Conservation (phyloP, 2,329 filamentous ascomycete genomes). For the Aspergillus tamarii region DNA sequence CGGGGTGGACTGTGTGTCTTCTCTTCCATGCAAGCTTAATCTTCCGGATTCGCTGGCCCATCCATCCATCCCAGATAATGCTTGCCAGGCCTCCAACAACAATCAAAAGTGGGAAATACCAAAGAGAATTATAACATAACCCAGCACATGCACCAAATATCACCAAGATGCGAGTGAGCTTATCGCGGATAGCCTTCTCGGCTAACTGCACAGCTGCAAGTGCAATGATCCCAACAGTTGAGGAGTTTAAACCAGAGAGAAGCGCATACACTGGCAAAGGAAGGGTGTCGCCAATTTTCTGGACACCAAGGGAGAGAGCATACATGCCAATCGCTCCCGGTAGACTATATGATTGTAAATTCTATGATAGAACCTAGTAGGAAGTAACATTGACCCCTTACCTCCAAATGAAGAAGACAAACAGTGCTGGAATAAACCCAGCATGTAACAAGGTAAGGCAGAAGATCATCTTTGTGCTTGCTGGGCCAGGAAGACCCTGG, state of each 20-base stretch:
- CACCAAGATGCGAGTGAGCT: conserved; percentile 64
- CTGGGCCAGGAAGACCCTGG: conserved; percentile 70
- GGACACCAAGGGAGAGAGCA: conserved; percentile 66
- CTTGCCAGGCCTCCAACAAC: conserved; percentile 56
- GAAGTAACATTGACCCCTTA: conserved; percentile 26
- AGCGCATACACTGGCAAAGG: conserved; percentile 68
- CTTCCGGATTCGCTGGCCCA: conserved; percentile 49
- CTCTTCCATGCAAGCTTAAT: conserved; percentile 28
- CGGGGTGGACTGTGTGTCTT: conserved; percentile 15
- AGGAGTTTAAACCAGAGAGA: conserved; percentile 71
- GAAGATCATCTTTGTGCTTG: conserved; percentile 71
- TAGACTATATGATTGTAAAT: conserved; percentile 48
- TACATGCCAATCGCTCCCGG: conserved; percentile 74
- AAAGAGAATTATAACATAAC: conserved; percentile 70
- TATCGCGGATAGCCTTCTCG: conserved; percentile 69
- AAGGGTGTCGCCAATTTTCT: conserved; percentile 60
- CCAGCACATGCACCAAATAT: conserved; percentile 67
- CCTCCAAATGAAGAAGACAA: conserved; percentile 69
- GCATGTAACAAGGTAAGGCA: conserved; percentile 67
- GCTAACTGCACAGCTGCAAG: conserved; percentile 70
- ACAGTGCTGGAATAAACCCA: conserved; percentile 60
- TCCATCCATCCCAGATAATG: conserved; percentile 59
- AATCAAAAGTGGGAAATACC: conserved; percentile 74
- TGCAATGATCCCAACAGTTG: conserved; percentile 72
- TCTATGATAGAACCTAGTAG: too few species aligned